Evolutionary conservation across 371 early-diverging fungal genomes (phyloP).

Genomic region (Encephalitozoon hellem): DNA sequence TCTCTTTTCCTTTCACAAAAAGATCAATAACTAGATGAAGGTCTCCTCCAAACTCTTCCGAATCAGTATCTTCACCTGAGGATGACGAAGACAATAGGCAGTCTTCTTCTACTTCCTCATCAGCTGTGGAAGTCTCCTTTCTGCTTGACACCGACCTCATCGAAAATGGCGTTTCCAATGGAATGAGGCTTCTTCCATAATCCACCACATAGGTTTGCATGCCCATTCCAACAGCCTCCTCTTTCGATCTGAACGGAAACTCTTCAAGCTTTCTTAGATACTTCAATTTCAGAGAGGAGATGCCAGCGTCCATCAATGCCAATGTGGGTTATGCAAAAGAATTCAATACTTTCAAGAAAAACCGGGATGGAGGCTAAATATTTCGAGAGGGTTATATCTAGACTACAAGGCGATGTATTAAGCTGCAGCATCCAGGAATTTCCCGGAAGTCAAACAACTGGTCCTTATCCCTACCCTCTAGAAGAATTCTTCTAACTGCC

Average conservation of each 20-base stretch:
- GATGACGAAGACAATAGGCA: not conserved
- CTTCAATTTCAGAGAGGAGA: conserved; percentile 2
- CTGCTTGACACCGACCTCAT: not conserved
- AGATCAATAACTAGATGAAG: conserved; percentile 26
- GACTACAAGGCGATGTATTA: not conserved
- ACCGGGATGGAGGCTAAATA: not conserved
- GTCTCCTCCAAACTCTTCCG: conserved; percentile 18
- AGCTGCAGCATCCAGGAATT: not conserved
- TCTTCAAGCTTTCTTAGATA: conserved; percentile 20
- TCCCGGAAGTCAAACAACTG: not conserved
- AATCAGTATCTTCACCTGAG: conserved; percentile 11
- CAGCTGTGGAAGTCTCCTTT: not conserved
- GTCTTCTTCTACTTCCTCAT: not conserved
- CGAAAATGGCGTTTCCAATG: conserved; percentile 40
- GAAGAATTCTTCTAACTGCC: not conserved
- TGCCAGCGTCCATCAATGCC: not conserved
- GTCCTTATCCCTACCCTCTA: not conserved
- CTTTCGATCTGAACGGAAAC: conserved; percentile 35
- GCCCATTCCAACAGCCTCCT: conserved; percentile 16
- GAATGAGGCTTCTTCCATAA: not conserved
- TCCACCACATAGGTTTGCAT: conserved; percentile 1
- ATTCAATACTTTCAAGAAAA: not conserved
- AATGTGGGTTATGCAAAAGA: not conserved
- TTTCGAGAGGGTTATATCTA: no score
- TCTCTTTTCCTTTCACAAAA: conserved; percentile 18